phyloP scores from a whole-genome alignment of 2,329 filamentous ascomycete genomes.

The Fusarium sarcochroum region DNA sequence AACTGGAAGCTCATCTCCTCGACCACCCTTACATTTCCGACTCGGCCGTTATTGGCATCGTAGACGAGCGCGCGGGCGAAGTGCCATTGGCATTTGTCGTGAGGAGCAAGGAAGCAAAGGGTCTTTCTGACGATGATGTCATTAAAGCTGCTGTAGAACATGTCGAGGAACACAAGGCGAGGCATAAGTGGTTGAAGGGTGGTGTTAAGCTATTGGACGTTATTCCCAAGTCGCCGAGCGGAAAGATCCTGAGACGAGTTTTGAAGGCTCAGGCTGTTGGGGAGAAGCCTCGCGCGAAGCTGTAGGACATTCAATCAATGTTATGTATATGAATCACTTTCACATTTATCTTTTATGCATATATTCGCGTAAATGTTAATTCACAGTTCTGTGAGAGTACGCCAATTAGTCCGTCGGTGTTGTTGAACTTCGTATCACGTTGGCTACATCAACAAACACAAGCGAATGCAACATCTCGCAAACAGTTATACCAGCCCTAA shows the following conservation, averaged over 20 bases:
- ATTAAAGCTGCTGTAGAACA: constrained; percentile 67
- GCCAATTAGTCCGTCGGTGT: too few relatives aligned
- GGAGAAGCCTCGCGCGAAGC: constrained; percentile 18
- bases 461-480: too few relatives aligned
- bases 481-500: too few relatives aligned
- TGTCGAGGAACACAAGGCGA: constrained; percentile 75
- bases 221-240: constrained; percentile 80
- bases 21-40: constrained; percentile 80
- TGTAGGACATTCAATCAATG: background rate
- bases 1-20: constrained; percentile 82
- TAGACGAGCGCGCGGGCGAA: constrained; percentile 70
- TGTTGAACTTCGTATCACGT: too few relatives aligned
- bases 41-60: constrained; percentile 80
- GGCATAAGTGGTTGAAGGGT: constrained; percentile 77
- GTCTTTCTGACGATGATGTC: constrained; percentile 66
- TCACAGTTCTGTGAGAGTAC: too few relatives aligned
- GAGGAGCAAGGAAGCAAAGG: constrained; percentile 59
- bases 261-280: constrained; percentile 54
- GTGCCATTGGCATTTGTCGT: constrained; percentile 75
- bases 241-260: constrained; percentile 69
- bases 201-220: constrained; percentile 73
- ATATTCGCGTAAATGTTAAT: too few relatives aligned
- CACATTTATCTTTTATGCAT: too few relatives aligned
- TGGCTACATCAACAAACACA: too few relatives aligned
- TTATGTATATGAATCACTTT: too few relatives aligned